Base-by-base conservation (phyloP, 129 eudicot genomes). In the Chrysanthemum makinoi region DNA sequence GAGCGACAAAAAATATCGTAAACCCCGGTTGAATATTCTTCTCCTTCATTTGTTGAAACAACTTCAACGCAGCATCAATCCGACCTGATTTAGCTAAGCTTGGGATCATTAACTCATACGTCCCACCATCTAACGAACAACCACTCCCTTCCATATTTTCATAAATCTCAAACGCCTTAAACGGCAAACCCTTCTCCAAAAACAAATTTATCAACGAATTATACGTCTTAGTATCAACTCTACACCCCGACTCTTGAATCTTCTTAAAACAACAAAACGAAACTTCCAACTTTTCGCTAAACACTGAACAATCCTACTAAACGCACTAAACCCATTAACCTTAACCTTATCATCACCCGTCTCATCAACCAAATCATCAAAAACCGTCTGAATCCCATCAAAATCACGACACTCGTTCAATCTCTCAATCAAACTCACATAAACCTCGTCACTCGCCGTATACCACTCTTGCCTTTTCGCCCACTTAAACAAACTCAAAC, bases 71-170 rank as follows among this genome's bases (percentile, higher is more conserved):
- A 47, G 91, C 89, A 80, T 95, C 99, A 5, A 95, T 88, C 57
- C 99, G 88, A n/a, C 99, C 99, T 26, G 96, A 90, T 62, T 79
- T 85, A 7, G 97, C 96, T 39, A 95, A 77, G 72, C 74, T 90
- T 1, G 97, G 99, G 68, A 95, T 95, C 94, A 95, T 88, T 82
- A 95, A 26, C 72, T 90, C 99, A 72, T 95, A 90, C 5, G 97
- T 87, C 6, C 89, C 87, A 43, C 75, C 78, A 81, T 95, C 96
- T 58, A 95, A 90, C 1, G 82, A 84, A 71, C 95, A 88, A 7
- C 91, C 96, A n/a, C 78, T 73, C 58, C 72, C 81, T 70, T 87
- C 89, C 99, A 95, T 88, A 76, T 61, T 88, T 62, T 88, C 97
- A 10, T 90, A 90, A 58, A 95, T 86, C 86, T 95, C 99, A 81